Evolutionary conservation across 768 basidiomycete genomes (phyloP), one percentile per base, ranked within the genome.

Genomic region (Trametes cinnabarina): DNA sequence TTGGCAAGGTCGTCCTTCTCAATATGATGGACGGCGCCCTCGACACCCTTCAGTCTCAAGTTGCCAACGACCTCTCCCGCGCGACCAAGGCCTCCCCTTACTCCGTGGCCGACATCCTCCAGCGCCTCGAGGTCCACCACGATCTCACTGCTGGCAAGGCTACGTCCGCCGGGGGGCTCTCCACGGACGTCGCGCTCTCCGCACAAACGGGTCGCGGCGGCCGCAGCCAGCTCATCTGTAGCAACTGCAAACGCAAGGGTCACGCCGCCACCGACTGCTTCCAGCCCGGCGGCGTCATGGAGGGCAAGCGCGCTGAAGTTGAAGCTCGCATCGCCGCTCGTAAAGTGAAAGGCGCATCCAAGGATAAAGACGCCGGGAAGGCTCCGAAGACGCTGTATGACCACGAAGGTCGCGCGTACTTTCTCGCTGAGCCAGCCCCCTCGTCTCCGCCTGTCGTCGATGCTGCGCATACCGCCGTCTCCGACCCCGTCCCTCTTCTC

Each of bases 251-350:
- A 19, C 47, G 11, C 11, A 6, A 14, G 1, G 28, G 53, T n/a
- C 53, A 55, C 19, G 4, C 15, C 4, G 25, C n/a, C 34, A 42
- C 30, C 19, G 12, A 19, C 11, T 47, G 54, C 54, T 47, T 5
- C 11, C 54, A 47, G n/a, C 44, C 23, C 17, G 54, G 46, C 35
- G 46, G 44, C 35, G 46, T 46, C 35, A 55, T 55, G 54, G 43
- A 47, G 10, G 35, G 48, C 9, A 2, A 15, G 3, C 26, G 22
- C 11, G 19, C 37, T 11, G 32, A 35, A 9, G 22, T 44, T n/a
- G 22, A 43, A 12, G 52, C 20, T 11, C 40, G 20, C 3, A 34
- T 22, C 19, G 52, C 28, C 32, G 30, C 28, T 32, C 41, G 15
- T 9, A 32, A 5, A n/a, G 48, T 12, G n/a, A n/a, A n/a, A n/a